These are phyloP conservation scores for Picochlorum sp. DNA, from an alignment of 139 green algal species.

Conservation along the genomic window DNA sequence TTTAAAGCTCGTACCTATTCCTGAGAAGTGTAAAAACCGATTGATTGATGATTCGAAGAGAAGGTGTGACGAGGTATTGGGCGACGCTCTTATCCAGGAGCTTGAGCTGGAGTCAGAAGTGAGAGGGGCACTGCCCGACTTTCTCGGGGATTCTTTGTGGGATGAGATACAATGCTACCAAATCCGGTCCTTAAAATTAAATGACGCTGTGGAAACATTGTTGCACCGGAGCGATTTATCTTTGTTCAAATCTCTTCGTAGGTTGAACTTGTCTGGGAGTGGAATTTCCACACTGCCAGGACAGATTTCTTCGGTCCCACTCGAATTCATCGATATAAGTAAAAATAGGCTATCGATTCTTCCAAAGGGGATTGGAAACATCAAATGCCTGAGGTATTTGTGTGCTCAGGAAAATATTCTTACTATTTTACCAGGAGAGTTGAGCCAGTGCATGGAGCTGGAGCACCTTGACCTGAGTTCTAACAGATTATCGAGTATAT, in stretches of 20 bases:
- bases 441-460: conserved; percentile 54
- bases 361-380: conserved; percentile 48
- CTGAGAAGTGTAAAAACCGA: too few relatives aligned
- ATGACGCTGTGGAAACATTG: too few relatives aligned
- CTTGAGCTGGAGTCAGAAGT: too few relatives aligned
- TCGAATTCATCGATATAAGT: conserved; percentile 32
- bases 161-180: too few relatives aligned
- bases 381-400: conserved; percentile 56
- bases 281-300: conserved; percentile 38
- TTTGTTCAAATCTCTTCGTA: conserved; percentile 19
- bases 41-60: too few relatives aligned
- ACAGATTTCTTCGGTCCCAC: conserved; percentile 6
- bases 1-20: too few relatives aligned
- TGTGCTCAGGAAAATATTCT: conserved; percentile 74
- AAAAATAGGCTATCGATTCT: conserved; percentile 62
- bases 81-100: too few relatives aligned
- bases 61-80: too few relatives aligned
- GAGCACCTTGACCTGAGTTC: conserved; percentile 74
- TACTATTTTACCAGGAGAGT: conserved; percentile 61
- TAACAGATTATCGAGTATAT: conserved; percentile 67
- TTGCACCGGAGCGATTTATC: too few relatives aligned
- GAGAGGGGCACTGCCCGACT: too few relatives aligned
- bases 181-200: too few relatives aligned
- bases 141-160: too few relatives aligned
- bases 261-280: conserved; percentile 51